Conservation (phyloP, 441 rosid species). For the Geranium incanum region DNA sequence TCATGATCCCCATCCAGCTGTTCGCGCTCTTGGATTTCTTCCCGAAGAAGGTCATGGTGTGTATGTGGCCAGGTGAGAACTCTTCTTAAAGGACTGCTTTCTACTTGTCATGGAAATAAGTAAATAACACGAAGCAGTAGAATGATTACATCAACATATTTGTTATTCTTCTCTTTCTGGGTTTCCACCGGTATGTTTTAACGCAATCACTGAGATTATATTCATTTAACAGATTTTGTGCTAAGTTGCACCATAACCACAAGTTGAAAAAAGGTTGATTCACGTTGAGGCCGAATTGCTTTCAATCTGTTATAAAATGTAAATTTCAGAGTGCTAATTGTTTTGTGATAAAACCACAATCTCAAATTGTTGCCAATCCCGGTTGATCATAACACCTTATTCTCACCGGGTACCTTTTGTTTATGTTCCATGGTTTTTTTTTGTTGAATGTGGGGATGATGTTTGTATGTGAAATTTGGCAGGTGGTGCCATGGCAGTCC, state of each 20-base stretch:
- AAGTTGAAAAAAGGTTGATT: no score
- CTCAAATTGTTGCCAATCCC: no score
- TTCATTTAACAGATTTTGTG: no score
- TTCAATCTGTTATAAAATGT: no score
- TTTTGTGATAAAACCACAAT: no score
- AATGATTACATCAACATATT: conserved; percentile 1
- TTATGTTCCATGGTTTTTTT: not conserved
- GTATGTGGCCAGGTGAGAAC: conserved; percentile 67
- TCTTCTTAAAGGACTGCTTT: not conserved
- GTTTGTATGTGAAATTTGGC: conserved; percentile 18
- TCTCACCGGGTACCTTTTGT: no score
- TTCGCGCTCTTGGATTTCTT: conserved; percentile 95
- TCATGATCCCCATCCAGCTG: conserved; percentile 95
- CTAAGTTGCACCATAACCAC: no score
- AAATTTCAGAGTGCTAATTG: no score
- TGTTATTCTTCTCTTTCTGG: not conserved
- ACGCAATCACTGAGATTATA: no score
- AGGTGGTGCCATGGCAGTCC: conserved; percentile 97
- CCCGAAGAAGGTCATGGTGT: conserved; percentile 99
- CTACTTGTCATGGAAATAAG: not conserved
- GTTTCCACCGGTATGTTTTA: not conserved
- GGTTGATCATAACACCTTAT: no score
- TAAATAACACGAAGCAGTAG: not conserved
- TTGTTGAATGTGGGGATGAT: not conserved
- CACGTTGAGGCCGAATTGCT: no score